Percentiles rank a stretch among this genome's conserved stretches.
These are phyloP conservation scores for Leccinum uliginosum DNA, from an alignment of 768 basidiomycete species.

Conservation along the genomic window DNA sequence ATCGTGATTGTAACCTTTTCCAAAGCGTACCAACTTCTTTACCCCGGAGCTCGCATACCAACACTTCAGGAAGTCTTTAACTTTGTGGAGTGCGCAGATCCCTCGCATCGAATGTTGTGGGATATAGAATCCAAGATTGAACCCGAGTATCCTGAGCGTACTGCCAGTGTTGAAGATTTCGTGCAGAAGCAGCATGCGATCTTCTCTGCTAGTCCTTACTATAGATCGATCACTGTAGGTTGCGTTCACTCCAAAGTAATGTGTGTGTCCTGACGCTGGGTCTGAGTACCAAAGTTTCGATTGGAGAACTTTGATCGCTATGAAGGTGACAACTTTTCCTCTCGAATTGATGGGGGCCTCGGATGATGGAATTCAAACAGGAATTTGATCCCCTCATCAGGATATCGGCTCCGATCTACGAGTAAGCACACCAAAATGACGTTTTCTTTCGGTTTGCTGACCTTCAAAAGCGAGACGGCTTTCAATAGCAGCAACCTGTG, in stretches of 20 bases:
- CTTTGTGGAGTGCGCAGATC: slow-evolving; percentile 72
- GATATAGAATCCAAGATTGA: slow-evolving; percentile 82
- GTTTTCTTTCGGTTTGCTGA: not conserved
- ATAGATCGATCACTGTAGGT: slow-evolving; percentile 58
- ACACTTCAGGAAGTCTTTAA: slow-evolving; percentile 72
- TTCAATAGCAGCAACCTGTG: slow-evolving; percentile 51
- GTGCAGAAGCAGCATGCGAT: slow-evolving; percentile 56
- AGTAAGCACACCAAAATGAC: slow-evolving; percentile 39
- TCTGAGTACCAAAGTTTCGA: slow-evolving; percentile 75
- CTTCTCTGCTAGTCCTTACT: slow-evolving; percentile 58
- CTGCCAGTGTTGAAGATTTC: slow-evolving; percentile 54
- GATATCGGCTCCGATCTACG: slow-evolving; percentile 63
- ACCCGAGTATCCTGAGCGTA: slow-evolving; percentile 47
- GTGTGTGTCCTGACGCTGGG: not conserved
- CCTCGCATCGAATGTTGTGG: slow-evolving; percentile 55
- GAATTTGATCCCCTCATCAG: slow-evolving; percentile 50
- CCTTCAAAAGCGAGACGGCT: slow-evolving; percentile 35
- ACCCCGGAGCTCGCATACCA: slow-evolving; percentile 66
- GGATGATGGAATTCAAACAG: slow-evolving; percentile 28
- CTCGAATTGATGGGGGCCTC: not conserved
- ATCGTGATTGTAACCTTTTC: not conserved
- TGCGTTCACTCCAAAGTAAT: not conserved
- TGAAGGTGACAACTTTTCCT: slow-evolving; percentile 46
- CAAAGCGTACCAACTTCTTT: slow-evolving; percentile 58
- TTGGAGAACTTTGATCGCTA: slow-evolving; percentile 69